These are phyloP conservation scores for Phialophora tarda DNA, from an alignment of 2,329 filamentous ascomycete genomes.

Conservation along the genomic window DNA sequence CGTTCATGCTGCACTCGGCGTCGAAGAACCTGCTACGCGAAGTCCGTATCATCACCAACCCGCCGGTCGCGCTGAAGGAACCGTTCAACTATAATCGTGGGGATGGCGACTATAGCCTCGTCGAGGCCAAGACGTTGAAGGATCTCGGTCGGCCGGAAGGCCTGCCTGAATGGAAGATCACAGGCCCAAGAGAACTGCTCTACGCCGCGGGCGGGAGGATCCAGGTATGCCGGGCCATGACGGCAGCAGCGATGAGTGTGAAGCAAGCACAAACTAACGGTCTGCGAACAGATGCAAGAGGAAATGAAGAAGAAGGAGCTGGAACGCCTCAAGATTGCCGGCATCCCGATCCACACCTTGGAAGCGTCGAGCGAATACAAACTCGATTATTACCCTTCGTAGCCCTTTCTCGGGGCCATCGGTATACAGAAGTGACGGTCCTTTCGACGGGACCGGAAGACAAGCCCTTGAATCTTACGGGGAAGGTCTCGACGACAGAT, in stretches of 20 bases:
- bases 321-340: constrained; percentile 14
- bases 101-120: constrained; percentile 54
- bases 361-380: constrained; percentile 7
- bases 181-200: constrained; percentile 50
- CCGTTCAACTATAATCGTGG: constrained; percentile 59
- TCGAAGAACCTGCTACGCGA: constrained; percentile 50
- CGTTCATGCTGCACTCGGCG: constrained; percentile 61
- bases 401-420: neutral
- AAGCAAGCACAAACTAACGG: neutral
- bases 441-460: neutral
- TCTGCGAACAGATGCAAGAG: constrained; percentile 11
- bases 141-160: constrained; percentile 55
- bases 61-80: constrained; percentile 57
- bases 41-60: constrained; percentile 61
- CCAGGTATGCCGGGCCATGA: constrained; percentile 4
- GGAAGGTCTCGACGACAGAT: neutral
- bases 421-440: neutral
- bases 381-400: constrained; percentile 15
- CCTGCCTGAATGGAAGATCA: constrained; percentile 56
- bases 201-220: constrained; percentile 45
- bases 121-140: constrained; percentile 59
- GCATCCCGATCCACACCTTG: constrained; percentile 17
- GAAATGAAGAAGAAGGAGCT: constrained; percentile 19
- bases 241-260: no score
- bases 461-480: no score